Evolutionary conservation across 306 rosid species (phyloP).

Genomic region (Lupinus albus): DNA sequence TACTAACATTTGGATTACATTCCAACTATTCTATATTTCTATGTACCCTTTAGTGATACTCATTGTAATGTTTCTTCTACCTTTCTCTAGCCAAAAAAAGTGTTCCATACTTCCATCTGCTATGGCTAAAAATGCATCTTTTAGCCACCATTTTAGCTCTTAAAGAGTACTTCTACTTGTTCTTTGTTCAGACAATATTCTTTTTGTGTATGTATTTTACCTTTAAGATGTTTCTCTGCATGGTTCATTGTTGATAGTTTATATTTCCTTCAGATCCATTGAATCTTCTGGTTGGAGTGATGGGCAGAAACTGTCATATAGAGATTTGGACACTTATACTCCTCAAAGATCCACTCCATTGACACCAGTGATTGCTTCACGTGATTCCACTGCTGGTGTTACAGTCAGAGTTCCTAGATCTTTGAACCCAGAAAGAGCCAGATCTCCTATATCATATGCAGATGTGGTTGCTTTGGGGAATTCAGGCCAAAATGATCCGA

Average conservation of each 20-base stretch:
- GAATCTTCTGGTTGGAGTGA: conserved; percentile 50
- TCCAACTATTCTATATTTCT: background rate
- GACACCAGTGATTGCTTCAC: conserved; percentile 52
- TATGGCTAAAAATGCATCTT: conserved; percentile 1
- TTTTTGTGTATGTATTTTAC: background rate
- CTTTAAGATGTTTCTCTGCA: conserved; percentile 1
- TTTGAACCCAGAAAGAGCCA: conserved; percentile 48
- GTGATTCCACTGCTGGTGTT: conserved; percentile 45
- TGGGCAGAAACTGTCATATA: conserved; percentile 35
- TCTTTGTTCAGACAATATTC: conserved; percentile 14
- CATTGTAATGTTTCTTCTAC: background rate
- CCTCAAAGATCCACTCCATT: conserved; percentile 49
- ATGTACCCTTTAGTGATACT: conserved; percentile 17
- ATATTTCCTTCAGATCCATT: conserved; percentile 44
- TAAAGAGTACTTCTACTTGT: conserved; percentile 23
- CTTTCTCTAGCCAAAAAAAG: background rate
- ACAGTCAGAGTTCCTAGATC: conserved; percentile 55
- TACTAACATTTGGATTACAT: conserved; percentile 1
- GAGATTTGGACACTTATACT: conserved; percentile 47
- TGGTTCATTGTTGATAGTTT: conserved; percentile 30
- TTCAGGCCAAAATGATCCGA: conserved; percentile 44
- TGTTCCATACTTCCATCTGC: background rate
- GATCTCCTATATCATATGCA: conserved; percentile 48
- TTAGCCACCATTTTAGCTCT: background rate
- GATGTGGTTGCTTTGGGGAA: conserved; percentile 45